Base-by-base conservation (phyloP, 2,329 filamentous ascomycete genomes). In the Amylocarpus encephaloides region DNA sequence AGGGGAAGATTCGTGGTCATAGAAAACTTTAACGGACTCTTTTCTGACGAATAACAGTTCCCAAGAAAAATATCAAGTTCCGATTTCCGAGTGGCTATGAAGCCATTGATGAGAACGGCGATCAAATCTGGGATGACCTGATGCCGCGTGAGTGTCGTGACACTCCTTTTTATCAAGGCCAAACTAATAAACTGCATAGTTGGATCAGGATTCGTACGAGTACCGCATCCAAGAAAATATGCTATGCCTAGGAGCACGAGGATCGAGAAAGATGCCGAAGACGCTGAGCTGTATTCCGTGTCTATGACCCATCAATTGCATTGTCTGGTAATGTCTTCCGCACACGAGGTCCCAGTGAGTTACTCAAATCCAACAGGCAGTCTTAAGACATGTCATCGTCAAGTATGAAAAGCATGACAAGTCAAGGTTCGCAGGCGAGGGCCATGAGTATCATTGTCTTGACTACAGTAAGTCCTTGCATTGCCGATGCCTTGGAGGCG, bases 381-480 rank as follows among this genome's bases (percentile, higher is more conserved):
- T 65, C 9, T 34, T 63, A 18, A 49, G 62, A 44, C 54, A 63
- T 43, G 58, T 64, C 1, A 64, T 65, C 13, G 59, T 58, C 39
- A 61, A 65, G 41, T 64, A 64, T 39, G 60, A 61, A 26, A 57
- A 54, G 42, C 51, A 56, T 5, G 53, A 57, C 43, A 63, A 59
- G 50, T 64, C 62, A 2, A 50, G 59, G 11, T 63, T 58, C 43
- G 58, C 60, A 5, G 62, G 63, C 5, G 60, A 54, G 43, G 61
- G 62, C 3, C 63, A 65, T 50, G 61, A 62, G 26, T 64, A 64
- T 39, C 63, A 64, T 48, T 65, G 62, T 49, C 49, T 65, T 30
- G 62, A 64, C 46, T 64, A 64, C 40, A 55, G 62, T 63, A 56
- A 22, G 56, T 26, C 11, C 44, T 18, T 11, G 30, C 7, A 16